Percentiles rank a stretch among this genome's conserved stretches.
Conservation (phyloP, 2,329 filamentous ascomycete genomes). For the Aotearoamyces nothofagi region DNA sequence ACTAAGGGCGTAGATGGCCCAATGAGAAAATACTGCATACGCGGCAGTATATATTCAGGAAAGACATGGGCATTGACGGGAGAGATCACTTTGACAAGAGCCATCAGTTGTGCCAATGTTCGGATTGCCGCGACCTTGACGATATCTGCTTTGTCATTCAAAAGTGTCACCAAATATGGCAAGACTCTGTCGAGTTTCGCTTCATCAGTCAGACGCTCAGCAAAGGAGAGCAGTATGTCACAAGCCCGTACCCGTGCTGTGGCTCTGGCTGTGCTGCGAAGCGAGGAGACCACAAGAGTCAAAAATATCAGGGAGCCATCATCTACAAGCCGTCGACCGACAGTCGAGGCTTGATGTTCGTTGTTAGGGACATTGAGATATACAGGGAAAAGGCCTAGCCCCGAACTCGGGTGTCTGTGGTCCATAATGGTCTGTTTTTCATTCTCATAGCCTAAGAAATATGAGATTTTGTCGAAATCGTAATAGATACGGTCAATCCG, state of each 20-base stretch:
- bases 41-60: constrained; percentile 51
- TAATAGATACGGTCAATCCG: constrained; percentile 85
- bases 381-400: constrained; percentile 57
- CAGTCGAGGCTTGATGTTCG: constrained; percentile 50
- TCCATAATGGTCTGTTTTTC: constrained; percentile 15
- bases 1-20: constrained; percentile 48
- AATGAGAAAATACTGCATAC: constrained; percentile 45
- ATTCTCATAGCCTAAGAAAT: constrained; percentile 68
- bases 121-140: constrained; percentile 78
- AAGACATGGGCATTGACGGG: constrained; percentile 57
- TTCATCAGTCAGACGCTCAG: constrained; percentile 83
- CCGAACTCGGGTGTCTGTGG: constrained; percentile 30
- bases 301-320: constrained; percentile 90
- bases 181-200: constrained; percentile 88
- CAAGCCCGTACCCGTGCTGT: constrained; percentile 81
- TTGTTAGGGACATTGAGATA: constrained; percentile 78
- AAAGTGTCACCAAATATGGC: constrained; percentile 71
- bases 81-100: constrained; percentile 78
- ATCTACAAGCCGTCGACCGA: constrained; percentile 49
- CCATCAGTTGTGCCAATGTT: constrained; percentile 75
- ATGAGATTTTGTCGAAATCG: constrained; percentile 96
- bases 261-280: constrained; percentile 78
- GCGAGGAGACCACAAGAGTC: constrained; percentile 72
- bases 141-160: constrained; percentile 69
- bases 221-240: constrained; percentile 81